Percentiles rank a stretch among this genome's conserved stretches.
These are phyloP conservation scores for Crotalaria pallida DNA, from an alignment of 306 rosid species.

Conservation along the genomic window DNA sequence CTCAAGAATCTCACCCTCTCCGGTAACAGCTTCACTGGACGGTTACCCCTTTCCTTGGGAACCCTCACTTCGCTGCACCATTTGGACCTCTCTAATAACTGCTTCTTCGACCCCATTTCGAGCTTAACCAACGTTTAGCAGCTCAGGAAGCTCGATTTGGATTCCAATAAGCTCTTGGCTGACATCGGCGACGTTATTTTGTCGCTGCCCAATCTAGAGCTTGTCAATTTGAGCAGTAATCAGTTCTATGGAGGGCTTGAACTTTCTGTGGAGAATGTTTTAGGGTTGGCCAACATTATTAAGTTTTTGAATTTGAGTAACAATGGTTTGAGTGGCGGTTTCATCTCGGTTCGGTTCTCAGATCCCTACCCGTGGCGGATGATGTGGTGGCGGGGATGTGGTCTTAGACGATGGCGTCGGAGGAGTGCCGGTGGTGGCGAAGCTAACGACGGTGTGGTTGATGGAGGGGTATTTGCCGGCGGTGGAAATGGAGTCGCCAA, in stretches of 20 bases:
- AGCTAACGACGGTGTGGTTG: no score
- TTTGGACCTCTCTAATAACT: no score
- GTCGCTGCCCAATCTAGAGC: constrained; percentile 58
- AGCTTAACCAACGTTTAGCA: constrained; percentile 67
- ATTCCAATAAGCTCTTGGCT: constrained; percentile 59
- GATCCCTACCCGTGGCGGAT: no score
- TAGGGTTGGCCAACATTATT: no score
- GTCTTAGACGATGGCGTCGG: no score
- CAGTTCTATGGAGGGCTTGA: constrained; percentile 60
- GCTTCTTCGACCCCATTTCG: constrained; percentile 85
- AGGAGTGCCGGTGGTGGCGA: no score
- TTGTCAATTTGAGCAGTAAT: constrained; percentile 69
- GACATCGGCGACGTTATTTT: constrained; percentile 47
- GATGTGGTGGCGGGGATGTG: no score
- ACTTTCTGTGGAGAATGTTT: constrained; percentile 27
- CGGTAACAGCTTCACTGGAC: constrained; percentile 67
- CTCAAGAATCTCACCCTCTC: constrained; percentile 59
- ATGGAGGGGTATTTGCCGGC: no score
- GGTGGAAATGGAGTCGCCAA: no score
- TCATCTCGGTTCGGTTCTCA: no score
- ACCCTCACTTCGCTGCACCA: constrained; percentile 53
- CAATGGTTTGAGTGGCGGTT: no score
- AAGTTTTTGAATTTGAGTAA: no score
- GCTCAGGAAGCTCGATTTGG: constrained; percentile 74
- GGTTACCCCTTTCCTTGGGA: constrained; percentile 70